Evolutionary conservation across 495 filamentous ascomycete genomes (phyloP), one percentile per base, ranked within the genome.

Genomic region (Neurospora sp.): DNA sequence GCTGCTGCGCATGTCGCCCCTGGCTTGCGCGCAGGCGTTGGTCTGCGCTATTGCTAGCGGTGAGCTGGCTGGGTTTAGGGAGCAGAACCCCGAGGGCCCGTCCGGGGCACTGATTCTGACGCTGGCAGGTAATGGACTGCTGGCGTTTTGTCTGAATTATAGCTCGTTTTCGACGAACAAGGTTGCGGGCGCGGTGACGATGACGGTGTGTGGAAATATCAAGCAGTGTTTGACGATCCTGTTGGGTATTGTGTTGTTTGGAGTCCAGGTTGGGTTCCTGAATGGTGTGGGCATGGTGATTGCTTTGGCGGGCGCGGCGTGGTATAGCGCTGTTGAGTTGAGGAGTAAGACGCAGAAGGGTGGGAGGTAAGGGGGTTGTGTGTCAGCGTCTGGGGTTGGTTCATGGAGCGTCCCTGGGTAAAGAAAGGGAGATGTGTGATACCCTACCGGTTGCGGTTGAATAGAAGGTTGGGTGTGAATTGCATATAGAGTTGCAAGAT

Each of bases 171-270:
- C 83, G 38, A 84, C 88, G 27, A 89, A 89, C 74, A 87, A 87
- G 75, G 78, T 84, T 35, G 83, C 86, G 5, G 87, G 87, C 8
- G 87, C 87, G 8, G 73, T 89, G 72, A 88, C 85, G 8, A 87
- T 89, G 80, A 84, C 87, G 3, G 87, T 89, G 6, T 85, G 83
- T 31, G 88, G 83, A 40, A 89, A 89, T 70, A 78, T 89, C 68
- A 89, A 89, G 81, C 87, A 89, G 79, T 85, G 83, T 70, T 73
- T 89, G 59, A 88, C 87, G 2, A 84, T 89, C n/a, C 70, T 86
- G 42, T 69, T 89, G 39, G 85, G 87, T 27, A 84, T 88, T 39
- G 74, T 83, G 8, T 76, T 87, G 41, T 89, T 89, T 78, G 80
- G 83, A 20, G 80, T 89, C 45, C 74, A 78, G 68, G 83, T 89